Evolutionary conservation across 2,329 filamentous ascomycete species (phyloP), one percentile per base, ranked within the genome.

Genomic region (Microcera coccophila): DNA sequence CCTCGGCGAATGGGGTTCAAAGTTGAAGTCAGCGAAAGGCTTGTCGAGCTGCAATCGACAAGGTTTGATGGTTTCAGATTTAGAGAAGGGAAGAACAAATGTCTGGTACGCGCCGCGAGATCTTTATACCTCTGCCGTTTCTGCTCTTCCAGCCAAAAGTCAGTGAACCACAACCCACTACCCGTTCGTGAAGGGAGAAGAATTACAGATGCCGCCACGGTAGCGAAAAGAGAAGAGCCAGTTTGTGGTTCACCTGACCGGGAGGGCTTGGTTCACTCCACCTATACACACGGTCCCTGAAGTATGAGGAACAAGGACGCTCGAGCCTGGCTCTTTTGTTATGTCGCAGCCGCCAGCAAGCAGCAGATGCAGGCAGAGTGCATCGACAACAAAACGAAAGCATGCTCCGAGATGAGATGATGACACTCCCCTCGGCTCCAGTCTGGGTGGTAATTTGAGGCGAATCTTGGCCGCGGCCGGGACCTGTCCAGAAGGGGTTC

Each of bases 401-500:
- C 48, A 43, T 46, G 45, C 53, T 49, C 52, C 49, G 41, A 38
- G 45, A 45, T 50, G 49, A 46, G 44, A 47, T 50, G 50, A 52
- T 57, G 52, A 53, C 44, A 49, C 45, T 38, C 37, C 39, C 38
- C 26, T 40, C 19, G 41, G 24, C 36, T 17, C 54, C 44, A 48
- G 44, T 39, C 47, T 54, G 43, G 45, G 45, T 54, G 55, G 47
- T 50, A 52, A 55, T 55, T 50, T 58, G 52, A 58, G 49, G 57
- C 50, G 47, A 54, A 59, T 59, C 50, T 60, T 54, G 48, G 48
- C 52, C 52, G 50, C 44, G 42, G 50, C 51, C 14, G 47, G 51
- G 54, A 50, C 53, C 50, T 59, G 57, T 32, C 55, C 55, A 47
- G 52, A 62, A 62, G 50, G 50, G 57, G 55, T 57, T 59, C 50